Base-by-base conservation (phyloP, 371 early-diverging fungal species). In the Rhizopus stolonifer region DNA sequence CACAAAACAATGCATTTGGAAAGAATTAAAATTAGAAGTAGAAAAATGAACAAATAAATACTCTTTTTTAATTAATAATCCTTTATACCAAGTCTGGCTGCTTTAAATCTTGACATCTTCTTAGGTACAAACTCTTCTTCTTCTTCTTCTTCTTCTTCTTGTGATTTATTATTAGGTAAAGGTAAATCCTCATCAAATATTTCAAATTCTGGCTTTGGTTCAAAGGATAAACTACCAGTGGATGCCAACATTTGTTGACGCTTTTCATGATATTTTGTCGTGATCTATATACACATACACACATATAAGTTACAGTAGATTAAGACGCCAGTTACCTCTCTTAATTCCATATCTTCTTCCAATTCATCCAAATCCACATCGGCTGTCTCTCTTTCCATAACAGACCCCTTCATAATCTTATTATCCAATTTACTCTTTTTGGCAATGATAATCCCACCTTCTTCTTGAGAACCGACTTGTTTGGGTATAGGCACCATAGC, bases 291-390 rank as follows among this genome's bases (percentile, higher is more conserved):
- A 8, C 15, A 4, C 25, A 23, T 1, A 15, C 11, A 26, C 14
- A 34, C 10, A n/a, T 14, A 6, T n/a, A 36, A 36, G 15, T 14
- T 15, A 36, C 14, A 36, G 1, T 36, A 14, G 6, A 6, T 15
- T 15, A 14, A 2, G 11, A n/a, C 4, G 10, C 6, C 7, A 34
- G 31, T 34, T 68, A 74, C 77, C 60, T 83, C 82, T 29, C 73
- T 63, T 33, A 80, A 52, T 52, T 81, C 72, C 84, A 83, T 81
- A 26, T 83, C 81, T 8, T 79, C 78, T 51, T 81, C 80, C 9
- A 80, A 68, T 36, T 74, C 61, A 14, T 83, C 82, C 22, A 76
- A 46, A 49, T 83, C 77, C 3, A 81, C 67, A 13, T 72, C 58
- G 6, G 67, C 77, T n/a, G 68, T 65, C 0, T 79, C 77, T n/a